Evolutionary conservation across 805 yeast genomes (phyloP).

Genomic region (Myxozyma udenii): DNA sequence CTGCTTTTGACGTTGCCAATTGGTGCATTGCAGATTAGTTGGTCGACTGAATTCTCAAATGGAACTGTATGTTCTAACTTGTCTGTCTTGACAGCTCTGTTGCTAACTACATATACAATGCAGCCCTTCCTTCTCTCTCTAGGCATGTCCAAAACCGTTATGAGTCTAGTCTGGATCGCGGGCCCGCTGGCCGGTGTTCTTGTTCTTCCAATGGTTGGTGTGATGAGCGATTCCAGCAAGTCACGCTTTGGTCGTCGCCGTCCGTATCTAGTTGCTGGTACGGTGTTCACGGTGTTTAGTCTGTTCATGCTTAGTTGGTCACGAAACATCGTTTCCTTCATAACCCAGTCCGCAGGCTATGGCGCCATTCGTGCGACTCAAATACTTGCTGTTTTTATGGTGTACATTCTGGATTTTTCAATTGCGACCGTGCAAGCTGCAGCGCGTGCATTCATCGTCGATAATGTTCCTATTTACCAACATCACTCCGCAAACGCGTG

Average conservation of each 20-base stretch:
- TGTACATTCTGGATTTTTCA: constrained; percentile 55
- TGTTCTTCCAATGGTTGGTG: constrained; percentile 64
- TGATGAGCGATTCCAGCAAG: constrained; percentile 52
- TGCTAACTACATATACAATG: neutral
- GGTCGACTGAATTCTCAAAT: constrained; percentile 65
- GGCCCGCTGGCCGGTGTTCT: constrained; percentile 63
- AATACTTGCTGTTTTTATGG: constrained; percentile 52
- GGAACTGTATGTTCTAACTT: constrained; percentile 40
- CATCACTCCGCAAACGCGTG: constrained; percentile 61
- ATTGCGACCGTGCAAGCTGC: constrained; percentile 56
- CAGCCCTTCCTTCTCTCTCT: constrained; percentile 54
- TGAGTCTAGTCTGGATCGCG: constrained; percentile 64
- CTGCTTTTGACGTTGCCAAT: constrained; percentile 48
- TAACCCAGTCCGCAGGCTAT: neutral
- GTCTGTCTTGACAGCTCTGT: neutral
- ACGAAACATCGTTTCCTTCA: constrained; percentile 39
- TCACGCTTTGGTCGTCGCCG: constrained; percentile 51
- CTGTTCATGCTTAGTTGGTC: constrained; percentile 49
- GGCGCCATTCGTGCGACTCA: constrained; percentile 29
- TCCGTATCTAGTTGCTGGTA: constrained; percentile 58
- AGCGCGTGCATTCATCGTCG: constrained; percentile 59
- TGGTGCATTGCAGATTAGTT: constrained; percentile 60
- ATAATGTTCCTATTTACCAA: constrained; percentile 54
- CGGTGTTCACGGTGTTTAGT: constrained; percentile 47
- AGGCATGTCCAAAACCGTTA: constrained; percentile 55